Conservation (phyloP, 192 early-diverging fungal genomes). For the Entomortierella chlamydospora region DNA sequence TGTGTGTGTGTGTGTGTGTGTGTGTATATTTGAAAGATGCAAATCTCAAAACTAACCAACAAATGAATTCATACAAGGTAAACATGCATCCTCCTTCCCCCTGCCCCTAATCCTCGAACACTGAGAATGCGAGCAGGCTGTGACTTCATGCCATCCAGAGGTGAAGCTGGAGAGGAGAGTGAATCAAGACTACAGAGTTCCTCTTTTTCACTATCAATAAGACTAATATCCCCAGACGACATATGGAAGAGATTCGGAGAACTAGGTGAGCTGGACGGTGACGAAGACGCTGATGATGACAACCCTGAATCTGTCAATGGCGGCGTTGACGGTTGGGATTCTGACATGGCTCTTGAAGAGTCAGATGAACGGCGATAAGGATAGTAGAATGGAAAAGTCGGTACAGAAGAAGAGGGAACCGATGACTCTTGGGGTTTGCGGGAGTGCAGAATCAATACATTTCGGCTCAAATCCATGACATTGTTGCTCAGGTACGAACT, state of each 20-base stretch:
- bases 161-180: constrained; percentile 14
- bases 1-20: background rate
- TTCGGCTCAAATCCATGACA: constrained; percentile 44
- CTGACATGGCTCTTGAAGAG: constrained; percentile 22
- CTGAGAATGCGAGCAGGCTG: constrained; percentile 31
- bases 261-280: constrained; percentile 30
- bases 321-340: constrained; percentile 36
- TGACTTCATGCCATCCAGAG: constrained; percentile 17
- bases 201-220: constrained; percentile 9
- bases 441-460: constrained; percentile 48
- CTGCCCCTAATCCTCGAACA: constrained; percentile 36
- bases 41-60: too few relatives aligned
- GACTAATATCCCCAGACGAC: background rate
- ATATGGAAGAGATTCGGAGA: constrained; percentile 15
- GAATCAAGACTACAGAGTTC: constrained; percentile 12
- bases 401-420: constrained; percentile 6
- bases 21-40: too few relatives aligned
- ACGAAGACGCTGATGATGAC: constrained; percentile 39
- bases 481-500: constrained; percentile 35
- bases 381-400: constrained; percentile 3
- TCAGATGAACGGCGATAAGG: constrained; percentile 19
- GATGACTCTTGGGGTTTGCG: constrained; percentile 37
- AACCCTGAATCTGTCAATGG: constrained; percentile 26
- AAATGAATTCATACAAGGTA: constrained; percentile 37
- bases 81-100: constrained; percentile 34